phyloP scores from a whole-genome alignment of 2,329 filamentous ascomycete species.

The Neonectria sp. region DNA sequence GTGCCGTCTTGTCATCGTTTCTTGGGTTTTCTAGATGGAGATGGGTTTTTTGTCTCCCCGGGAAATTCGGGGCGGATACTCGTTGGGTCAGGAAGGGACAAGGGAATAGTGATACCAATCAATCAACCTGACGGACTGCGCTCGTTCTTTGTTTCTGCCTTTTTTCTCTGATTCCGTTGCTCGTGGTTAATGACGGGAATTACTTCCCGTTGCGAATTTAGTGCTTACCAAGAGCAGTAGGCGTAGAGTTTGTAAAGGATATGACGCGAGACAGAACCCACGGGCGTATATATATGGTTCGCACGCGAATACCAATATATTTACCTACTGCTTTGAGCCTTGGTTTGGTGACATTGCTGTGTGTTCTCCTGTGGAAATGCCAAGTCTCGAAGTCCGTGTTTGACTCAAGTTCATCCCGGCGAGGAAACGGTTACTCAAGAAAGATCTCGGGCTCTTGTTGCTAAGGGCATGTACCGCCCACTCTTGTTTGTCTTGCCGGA shows the following conservation, averaged over 20 bases:
- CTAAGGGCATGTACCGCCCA: too few species aligned
- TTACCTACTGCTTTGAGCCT: not conserved
- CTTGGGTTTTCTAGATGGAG: conserved; percentile 39
- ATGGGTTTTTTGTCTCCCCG: conserved; percentile 19
- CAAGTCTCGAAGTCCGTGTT: not conserved
- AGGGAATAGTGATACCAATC: conserved; percentile 47
- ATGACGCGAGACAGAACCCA: not conserved
- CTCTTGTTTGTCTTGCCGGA: too few species aligned
- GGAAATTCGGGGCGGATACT: conserved; percentile 18
- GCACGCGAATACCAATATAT: not conserved
- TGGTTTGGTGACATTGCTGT: not conserved
- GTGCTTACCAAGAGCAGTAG: not conserved
- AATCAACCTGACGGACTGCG: conserved; percentile 36
- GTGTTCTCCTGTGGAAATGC: not conserved
- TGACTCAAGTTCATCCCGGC: not conserved
- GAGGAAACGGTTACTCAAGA: too few species aligned
- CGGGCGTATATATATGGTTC: not conserved
- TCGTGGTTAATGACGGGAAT: conserved; percentile 19
- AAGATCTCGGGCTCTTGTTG: too few species aligned
- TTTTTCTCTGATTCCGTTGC: conserved; percentile 16
- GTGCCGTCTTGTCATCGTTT: conserved; percentile 14
- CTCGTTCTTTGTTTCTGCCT: conserved; percentile 35
- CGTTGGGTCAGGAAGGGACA: conserved; percentile 24
- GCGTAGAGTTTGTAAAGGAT: not conserved
- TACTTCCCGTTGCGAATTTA: not conserved